Base-by-base conservation (phyloP, 2,329 filamentous ascomycete species). In the Penicillium polonicum region DNA sequence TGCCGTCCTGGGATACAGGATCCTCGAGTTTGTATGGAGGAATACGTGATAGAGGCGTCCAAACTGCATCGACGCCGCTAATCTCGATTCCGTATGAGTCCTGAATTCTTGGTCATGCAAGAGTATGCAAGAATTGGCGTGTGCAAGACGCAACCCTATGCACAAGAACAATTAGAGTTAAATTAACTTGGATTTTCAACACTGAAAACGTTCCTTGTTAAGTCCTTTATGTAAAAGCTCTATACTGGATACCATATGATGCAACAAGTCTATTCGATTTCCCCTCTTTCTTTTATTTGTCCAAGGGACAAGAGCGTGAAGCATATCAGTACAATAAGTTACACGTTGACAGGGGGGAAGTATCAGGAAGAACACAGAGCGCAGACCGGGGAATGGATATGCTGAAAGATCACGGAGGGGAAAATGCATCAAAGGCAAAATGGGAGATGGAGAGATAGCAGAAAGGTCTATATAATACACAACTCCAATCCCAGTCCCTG, bases 271-370 rank as follows among this genome's bases (percentile, higher is more conserved):
- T 70, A 70, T 68, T 68, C 60, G 68, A 68, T 66, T 61, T 65
- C 59, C 58, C 54, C 56, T 62, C 58, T 60, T 64, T 61, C 57
- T 45, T 57, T 55, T 46, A 13, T 43, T 57, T 55, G 46, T 54
- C 58, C 43, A 46, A 48, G 41, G 55, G 45, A 59, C 49, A 59
- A 55, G 50, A 56, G 59, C 57, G 52, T 57, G 59, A 52, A 57
- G 58, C 64, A 64, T 66, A 70, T 60, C 67, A 62, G 62, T 70
- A 69, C 65, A 69, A 55, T 63, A 65, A 69, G 67, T 69, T 69
- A 69, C 65, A 70, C 48, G 54, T 57, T 48, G 57, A 45, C 23
- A 49, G 39, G 55, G 53, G 50, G 49, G 31, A 59, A 52, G 54
- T 39, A 57, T 53, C 44, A 51, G 27, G 39, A 42, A 52, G 52